Base-by-base conservation (phyloP, 768 basidiomycete genomes). In the Pleurotus sapidus region DNA sequence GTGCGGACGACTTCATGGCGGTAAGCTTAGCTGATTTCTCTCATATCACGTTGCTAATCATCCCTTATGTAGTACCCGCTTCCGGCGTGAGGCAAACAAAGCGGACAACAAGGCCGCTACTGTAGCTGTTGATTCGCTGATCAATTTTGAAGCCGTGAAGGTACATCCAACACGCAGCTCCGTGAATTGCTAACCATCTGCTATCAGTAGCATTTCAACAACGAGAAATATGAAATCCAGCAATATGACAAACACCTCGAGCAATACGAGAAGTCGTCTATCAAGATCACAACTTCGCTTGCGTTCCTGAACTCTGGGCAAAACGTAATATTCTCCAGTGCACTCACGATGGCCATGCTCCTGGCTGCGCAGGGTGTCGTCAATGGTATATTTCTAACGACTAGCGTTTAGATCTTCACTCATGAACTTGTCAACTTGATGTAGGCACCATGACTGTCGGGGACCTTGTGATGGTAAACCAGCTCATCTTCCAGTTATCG, bases 131-230 rank as follows among this genome's bases (percentile, higher is more conserved):
- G 97, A 99, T 68, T 93, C 95, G 0, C 75, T 99, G 45, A 96
- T 99, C 69, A 99, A 99, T 67, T 98, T 93, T 65, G 97, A 99
- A 68, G 97, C 97, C 3, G 97, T 99, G 65, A 99, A 98, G 82
- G 95, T 95, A 60, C 27, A 14, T 12, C 34, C 23, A 6, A 15
- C 15, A 42, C 46, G 7, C 39, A 30, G 30, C 20, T 8, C 38
- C 50, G 39, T 20, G 17, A 48, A 7, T 48, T 56, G 4, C 63
- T 14, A 54, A 40, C 58, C 49, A 43, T 45, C 42, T 49, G 60
- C 59, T 51, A 53, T 53, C 30, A 59, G 46, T 70, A 96, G 94
- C 88, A 96, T 66, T 98, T 98, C 80, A 98, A 97, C 76, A 99
- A 99, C 67, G 97, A 98, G 69, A 83, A 82, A 57, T 93, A 86